Conservation (phyloP, 768 basidiomycete genomes). For the Pleurotus salmoneostramineus region DNA sequence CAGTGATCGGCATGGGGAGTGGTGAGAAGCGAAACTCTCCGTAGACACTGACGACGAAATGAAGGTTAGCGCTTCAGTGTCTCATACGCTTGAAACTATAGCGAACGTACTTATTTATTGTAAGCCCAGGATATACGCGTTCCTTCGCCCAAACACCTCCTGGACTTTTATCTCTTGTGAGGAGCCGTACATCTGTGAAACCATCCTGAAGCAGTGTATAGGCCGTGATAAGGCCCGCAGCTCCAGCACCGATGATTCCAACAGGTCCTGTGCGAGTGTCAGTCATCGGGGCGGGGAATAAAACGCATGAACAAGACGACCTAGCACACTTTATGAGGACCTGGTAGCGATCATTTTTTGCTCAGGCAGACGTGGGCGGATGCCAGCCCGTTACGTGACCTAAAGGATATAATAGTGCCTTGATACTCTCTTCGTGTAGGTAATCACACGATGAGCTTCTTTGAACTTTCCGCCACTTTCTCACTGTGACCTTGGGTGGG, state of each 20-base stretch:
- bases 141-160: constrained; percentile 61
- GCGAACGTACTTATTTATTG: constrained; percentile 53
- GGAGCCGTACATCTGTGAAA: constrained; percentile 47
- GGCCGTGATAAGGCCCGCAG: constrained; percentile 57
- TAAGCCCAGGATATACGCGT: constrained; percentile 52
- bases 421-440: too few relatives aligned
- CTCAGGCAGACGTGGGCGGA: too few relatives aligned
- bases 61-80: background rate
- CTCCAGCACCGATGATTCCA: constrained; percentile 51
- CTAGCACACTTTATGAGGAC: too few relatives aligned
- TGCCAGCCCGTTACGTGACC: too few relatives aligned
- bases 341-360: too few relatives aligned
- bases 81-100: background rate
- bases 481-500: too few relatives aligned
- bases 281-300: background rate
- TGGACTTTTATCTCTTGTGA: constrained; percentile 48
- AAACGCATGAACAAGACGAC: background rate
- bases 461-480: too few relatives aligned
- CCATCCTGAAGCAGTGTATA: constrained; percentile 54
- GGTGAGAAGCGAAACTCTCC: constrained; percentile 61
- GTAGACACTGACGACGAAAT: constrained; percentile 42
- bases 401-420: too few relatives aligned
- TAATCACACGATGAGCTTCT: too few relatives aligned
- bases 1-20: constrained; percentile 45
- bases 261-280: constrained; percentile 5